Conservation (phyloP, 2,329 filamentous ascomycete genomes). For the Fusarium acutatum region DNA sequence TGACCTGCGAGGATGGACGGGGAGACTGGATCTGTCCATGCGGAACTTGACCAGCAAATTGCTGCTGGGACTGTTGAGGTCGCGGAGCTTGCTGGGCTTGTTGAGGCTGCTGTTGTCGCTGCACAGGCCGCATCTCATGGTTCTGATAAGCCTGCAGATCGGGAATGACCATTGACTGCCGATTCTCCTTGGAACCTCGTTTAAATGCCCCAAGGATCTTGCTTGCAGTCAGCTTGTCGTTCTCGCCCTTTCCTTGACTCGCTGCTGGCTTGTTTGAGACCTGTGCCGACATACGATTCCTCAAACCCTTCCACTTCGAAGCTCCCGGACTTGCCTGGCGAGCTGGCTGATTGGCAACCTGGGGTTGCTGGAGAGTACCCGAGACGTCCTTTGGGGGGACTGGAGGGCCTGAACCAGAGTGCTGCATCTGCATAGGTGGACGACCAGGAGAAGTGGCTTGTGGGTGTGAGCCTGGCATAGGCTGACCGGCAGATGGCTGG, state of each 20-base stretch:
- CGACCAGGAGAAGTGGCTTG: conserved; percentile 21
- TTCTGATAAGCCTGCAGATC: conserved; percentile 31
- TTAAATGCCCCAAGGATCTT: conserved; percentile 47
- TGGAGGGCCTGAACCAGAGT: neutral
- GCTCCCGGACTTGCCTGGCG: conserved; percentile 34
- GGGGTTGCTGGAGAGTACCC: conserved; percentile 5
- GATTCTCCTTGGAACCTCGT: conserved; percentile 42
- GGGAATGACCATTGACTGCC: conserved; percentile 29
- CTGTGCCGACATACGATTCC: conserved; percentile 46
- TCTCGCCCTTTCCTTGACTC: conserved; percentile 30
- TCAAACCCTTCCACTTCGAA: conserved; percentile 48
- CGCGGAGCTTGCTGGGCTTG: neutral
- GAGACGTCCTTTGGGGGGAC: conserved; percentile 24
- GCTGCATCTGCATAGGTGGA: conserved; percentile 29
- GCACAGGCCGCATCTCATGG: conserved; percentile 25
- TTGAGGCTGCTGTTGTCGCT: conserved; percentile 13
- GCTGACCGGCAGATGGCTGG: conserved; percentile 2
- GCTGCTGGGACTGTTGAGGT: conserved; percentile 10
- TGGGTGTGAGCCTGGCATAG: conserved; percentile 10
- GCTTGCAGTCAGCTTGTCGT: conserved; percentile 34
- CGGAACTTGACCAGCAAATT: conserved; percentile 8
- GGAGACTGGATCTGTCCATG: conserved; percentile 12
- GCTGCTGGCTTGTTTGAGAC: conserved; percentile 31
- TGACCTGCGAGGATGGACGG: conserved; percentile 14
- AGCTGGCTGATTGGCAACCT: conserved; percentile 7